phyloP scores from a whole-genome alignment of 2,329 filamentous ascomycete genomes.

The Cladophialophora bantiana region DNA sequence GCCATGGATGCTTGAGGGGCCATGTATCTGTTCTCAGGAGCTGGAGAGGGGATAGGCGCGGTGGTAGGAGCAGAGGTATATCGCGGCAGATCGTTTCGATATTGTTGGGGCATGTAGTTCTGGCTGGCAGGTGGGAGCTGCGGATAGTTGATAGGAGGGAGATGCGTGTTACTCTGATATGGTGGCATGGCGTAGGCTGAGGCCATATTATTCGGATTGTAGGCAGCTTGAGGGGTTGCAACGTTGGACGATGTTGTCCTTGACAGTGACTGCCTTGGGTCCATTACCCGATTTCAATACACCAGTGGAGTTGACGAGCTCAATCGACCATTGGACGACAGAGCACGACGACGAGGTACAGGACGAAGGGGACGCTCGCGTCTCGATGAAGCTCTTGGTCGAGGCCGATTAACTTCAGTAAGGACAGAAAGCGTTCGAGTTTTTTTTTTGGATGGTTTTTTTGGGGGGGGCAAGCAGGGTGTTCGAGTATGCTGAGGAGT shows the following conservation, averaged over 20 bases:
- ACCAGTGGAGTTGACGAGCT: constrained; percentile 32
- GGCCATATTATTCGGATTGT: constrained; percentile 50
- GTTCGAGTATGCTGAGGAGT: constrained; percentile 2
- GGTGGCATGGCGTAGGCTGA: constrained; percentile 51
- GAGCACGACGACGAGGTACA: constrained; percentile 12
- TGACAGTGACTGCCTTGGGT: constrained; percentile 41
- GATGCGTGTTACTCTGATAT: constrained; percentile 55
- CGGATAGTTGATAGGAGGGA: constrained; percentile 57
- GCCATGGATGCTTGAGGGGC: constrained; percentile 52
- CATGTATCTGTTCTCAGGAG: constrained; percentile 44
- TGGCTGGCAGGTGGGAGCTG: constrained; percentile 50
- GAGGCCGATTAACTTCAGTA: constrained; percentile 29
- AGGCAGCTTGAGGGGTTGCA: constrained; percentile 49
- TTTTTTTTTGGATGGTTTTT: constrained; percentile 18
- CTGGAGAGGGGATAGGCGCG: constrained; percentile 42
- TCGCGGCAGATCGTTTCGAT: constrained; percentile 39
- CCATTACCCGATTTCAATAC: constrained; percentile 38
- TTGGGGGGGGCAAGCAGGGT: background rate
- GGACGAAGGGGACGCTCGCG: constrained; percentile 12
- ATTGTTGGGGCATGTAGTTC: constrained; percentile 40
- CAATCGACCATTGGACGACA: constrained; percentile 37
- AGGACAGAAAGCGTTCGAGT: constrained; percentile 33
- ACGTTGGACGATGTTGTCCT: constrained; percentile 52
- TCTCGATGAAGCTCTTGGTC: constrained; percentile 14
- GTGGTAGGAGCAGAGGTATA: constrained; percentile 53